Base-by-base conservation (phyloP, 139 green algal genomes). In the Chlamydomonas sphaeroides region DNA sequence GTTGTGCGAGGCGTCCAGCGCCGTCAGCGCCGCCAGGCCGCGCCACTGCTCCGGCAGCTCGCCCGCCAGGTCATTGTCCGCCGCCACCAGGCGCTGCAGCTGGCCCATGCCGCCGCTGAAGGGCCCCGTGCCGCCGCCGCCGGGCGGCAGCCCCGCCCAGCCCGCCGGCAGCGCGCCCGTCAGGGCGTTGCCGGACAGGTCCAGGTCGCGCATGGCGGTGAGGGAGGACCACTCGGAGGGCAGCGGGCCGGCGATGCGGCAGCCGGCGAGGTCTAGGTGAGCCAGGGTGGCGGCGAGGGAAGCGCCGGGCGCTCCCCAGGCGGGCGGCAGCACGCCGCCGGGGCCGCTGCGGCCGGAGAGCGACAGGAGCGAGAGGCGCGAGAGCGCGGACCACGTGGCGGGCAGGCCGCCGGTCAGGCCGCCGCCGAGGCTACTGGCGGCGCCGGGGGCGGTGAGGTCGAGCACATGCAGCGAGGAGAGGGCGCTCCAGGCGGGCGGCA, bases 31-130 rank as follows among this genome's bases (percentile, higher is more conserved):
- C 10, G 38, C 66, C 45, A 86, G 57, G 25, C 67, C n/a, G 8
- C 45, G 61, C 80, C 80, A 86, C 14, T 30, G 35, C 32, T 20
- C 45, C 28, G 80, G 80, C 68, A 86, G 80, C 36, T 59, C 11
- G 7, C 80, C 70, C 26, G 42, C 42, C 20, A 86, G 61, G 61
- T 42, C 28, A 38, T 85, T 85, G 42, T 73, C 63, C 6, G 26
- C 39, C 26, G 42, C 17, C 15, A 45, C 5, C 48, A 65, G n/a
- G 11, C 6, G 42, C 62, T 8, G 10, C 15, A 74, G 67, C 25
- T 10, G 7, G 57, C 11, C 6, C 57, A 65, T 23, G 38, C 45
- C 45, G n/a, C n/a, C n/a, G n/a, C n/a, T n/a, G n/a, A n/a, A n/a
- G 45, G 45, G 45, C 45, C 11, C 45, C 11, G 45, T 21, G 45